A percentile compares a stretch with the other conserved stretches of the same genome.
These are phyloP conservation scores for Sclerotinia spermophila DNA, from an alignment of 2,329 filamentous ascomycete genomes.

Conservation along the genomic window DNA sequence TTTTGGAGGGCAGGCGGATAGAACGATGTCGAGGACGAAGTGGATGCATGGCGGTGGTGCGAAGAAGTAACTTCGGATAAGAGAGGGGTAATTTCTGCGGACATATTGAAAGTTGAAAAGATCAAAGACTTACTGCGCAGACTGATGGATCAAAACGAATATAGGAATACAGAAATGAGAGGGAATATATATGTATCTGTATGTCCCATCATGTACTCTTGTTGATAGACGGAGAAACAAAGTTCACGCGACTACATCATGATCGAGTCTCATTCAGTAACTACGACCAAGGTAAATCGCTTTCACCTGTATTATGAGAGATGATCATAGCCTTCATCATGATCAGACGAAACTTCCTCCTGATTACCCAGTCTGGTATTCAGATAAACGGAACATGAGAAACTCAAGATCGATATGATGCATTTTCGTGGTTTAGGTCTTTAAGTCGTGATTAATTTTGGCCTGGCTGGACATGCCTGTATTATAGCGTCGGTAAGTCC, in stretches of 20 bases:
- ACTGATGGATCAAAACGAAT: neutral
- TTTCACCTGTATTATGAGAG: neutral
- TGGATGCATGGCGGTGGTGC: neutral
- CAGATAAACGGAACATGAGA: neutral
- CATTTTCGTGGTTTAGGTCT: neutral
- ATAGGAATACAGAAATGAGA: neutral
- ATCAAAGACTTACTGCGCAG: neutral
- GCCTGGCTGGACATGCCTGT: neutral
- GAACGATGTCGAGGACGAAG: neutral
- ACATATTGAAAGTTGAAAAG: neutral
- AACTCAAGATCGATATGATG: neutral
- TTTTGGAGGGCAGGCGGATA: neutral
- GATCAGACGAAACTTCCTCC: neutral
- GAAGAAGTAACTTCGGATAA: neutral
- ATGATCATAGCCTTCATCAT: neutral
- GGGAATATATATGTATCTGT: neutral
- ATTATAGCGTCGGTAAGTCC: neutral
- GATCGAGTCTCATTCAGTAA: neutral
- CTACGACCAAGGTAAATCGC: neutral
- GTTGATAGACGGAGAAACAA: constrained; percentile 4
- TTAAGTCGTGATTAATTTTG: neutral
- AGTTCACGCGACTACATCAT: constrained; percentile 12
- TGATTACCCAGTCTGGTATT: neutral
- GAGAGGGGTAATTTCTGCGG: constrained; percentile 1
- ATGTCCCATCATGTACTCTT: neutral